These are phyloP conservation scores for Rhytidhysteron rufulum DNA, from an alignment of 2,329 filamentous ascomycete genomes.

Conservation along the genomic window DNA sequence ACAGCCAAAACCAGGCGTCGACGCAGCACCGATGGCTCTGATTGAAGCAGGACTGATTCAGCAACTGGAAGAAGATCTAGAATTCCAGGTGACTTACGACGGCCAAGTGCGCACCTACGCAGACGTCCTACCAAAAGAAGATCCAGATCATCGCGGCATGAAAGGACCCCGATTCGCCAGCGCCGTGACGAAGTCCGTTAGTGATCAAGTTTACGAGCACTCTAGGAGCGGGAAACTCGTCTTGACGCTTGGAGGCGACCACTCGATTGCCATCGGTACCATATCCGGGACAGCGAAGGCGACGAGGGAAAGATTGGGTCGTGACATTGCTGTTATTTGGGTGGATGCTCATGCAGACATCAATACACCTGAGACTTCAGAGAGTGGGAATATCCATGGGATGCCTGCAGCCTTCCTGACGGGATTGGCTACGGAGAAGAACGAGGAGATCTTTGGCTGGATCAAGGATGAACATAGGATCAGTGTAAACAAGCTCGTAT, in stretches of 20 bases:
- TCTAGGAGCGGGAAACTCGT: slow-evolving; percentile 80
- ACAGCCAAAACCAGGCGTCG: slow-evolving; percentile 85
- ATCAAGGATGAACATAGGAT: slow-evolving; percentile 67
- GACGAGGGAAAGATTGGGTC: slow-evolving; percentile 72
- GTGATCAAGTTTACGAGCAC: slow-evolving; percentile 82
- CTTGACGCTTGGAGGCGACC: slow-evolving; percentile 90
- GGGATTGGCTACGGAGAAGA: slow-evolving; percentile 72
- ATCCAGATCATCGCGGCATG: slow-evolving; percentile 86
- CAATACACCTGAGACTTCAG: slow-evolving; percentile 88
- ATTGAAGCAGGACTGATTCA: slow-evolving; percentile 83
- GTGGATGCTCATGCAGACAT: slow-evolving; percentile 98
- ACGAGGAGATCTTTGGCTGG: slow-evolving; percentile 86
- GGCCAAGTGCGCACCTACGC: slow-evolving; percentile 76
- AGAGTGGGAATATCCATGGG: slow-evolving; percentile 91
- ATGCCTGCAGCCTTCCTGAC: slow-evolving; percentile 95
- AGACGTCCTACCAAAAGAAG: slow-evolving; percentile 65
- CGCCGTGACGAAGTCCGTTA: slow-evolving; percentile 75
- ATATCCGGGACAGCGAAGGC: slow-evolving; percentile 85
- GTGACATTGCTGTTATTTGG: slow-evolving; percentile 95
- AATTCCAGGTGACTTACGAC: slow-evolving; percentile 85
- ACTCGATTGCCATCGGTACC: slow-evolving; percentile 93
- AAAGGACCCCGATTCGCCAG: slow-evolving; percentile 87
- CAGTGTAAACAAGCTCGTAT: slow-evolving; percentile 82
- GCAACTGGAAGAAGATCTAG: slow-evolving; percentile 79
- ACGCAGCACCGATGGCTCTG: slow-evolving; percentile 82